phyloP scores from a whole-genome alignment of 805 yeast genomes.

The Hanseniaspora clermontiae region DNA sequence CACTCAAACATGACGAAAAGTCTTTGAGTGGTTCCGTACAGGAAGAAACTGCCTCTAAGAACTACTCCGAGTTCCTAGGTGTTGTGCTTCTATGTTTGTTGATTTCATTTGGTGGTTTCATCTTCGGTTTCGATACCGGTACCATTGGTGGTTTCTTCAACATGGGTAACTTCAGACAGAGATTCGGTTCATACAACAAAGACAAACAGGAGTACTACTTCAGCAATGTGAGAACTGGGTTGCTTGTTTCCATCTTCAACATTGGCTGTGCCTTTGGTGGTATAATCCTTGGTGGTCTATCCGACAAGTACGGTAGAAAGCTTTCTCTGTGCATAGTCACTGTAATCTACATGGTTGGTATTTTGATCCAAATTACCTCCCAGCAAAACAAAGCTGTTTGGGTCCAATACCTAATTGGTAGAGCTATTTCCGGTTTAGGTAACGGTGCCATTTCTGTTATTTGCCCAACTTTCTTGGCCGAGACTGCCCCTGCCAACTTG shows the following conservation, averaged over 20 bases:
- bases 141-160: slow-evolving; percentile 65
- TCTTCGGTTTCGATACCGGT: slow-evolving; percentile 70
- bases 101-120: slow-evolving; percentile 35
- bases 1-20: neutral
- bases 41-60: slow-evolving; percentile 17
- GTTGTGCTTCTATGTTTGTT: slow-evolving; percentile 25
- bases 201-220: slow-evolving; percentile 35
- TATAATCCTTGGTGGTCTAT: slow-evolving; percentile 43
- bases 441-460: slow-evolving; percentile 69
- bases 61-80: slow-evolving; percentile 27
- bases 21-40: neutral
- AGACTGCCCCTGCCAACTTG: slow-evolving; percentile 30
- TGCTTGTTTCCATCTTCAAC: slow-evolving; percentile 51
- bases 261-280: slow-evolving; percentile 72
- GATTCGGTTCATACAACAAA: slow-evolving; percentile 43
- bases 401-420: slow-evolving; percentile 62
- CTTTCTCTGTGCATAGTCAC: slow-evolving; percentile 47
- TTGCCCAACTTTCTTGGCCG: slow-evolving; percentile 57
- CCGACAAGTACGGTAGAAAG: slow-evolving; percentile 56
- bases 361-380: slow-evolving; percentile 50
- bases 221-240: slow-evolving; percentile 44
- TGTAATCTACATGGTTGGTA: slow-evolving; percentile 54
- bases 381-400: slow-evolving; percentile 30
- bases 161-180: slow-evolving; percentile 37
- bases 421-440: slow-evolving; percentile 61